Base-by-base conservation (phyloP, 371 early-diverging fungal species). In the Mortierella sp. region DNA sequence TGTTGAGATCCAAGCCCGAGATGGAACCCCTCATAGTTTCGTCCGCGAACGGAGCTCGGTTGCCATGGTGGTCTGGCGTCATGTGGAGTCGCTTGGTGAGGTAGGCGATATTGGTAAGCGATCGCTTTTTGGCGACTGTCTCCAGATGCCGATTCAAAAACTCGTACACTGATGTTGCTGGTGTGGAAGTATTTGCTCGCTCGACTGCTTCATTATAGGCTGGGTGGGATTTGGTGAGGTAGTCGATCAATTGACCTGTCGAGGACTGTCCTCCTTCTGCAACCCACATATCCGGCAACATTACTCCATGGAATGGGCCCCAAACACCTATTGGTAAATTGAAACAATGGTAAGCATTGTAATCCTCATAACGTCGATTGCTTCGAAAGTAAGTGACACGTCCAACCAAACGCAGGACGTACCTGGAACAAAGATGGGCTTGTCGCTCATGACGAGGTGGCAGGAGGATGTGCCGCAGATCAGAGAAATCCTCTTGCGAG, bases 41-140 rank as follows among this genome's bases (percentile, higher is more conserved):
- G 75, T 96, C 95, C 0, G 94, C 93, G 27, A 95, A 81, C 0
- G 96, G 95, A 1, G 95, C 93, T 7, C 96, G 91, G 75, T 95
- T 95, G 18, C 96, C 96, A 81, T 96, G 95, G 78, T 91, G 93
- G 83, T 96, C 96, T 4, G 96, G 95, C 29, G 93, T 91, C 65
- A 95, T 88, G 73, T 95, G 95, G 24, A 94, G 72, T 74, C 91
- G 79, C 41, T 83, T 78, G 14, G 92, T 91, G 46, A 94, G 85
- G 11, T 89, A 82, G 35, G 89, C 89, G 46, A 89, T 35, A 70
- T 91, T 81, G 8, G 72, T 60, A 10, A 87, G 72, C 0, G 81
- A 82, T 43, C 71, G 87, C 12, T 79, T 76, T 29, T 80, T 46
- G 49, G 87, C 89, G 35, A 92, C 51, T 2, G 41, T 49, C 7